Evolutionary conservation across 2,329 filamentous ascomycete species (phyloP).

Genomic region (Clarireedia homoeocarpa): DNA sequence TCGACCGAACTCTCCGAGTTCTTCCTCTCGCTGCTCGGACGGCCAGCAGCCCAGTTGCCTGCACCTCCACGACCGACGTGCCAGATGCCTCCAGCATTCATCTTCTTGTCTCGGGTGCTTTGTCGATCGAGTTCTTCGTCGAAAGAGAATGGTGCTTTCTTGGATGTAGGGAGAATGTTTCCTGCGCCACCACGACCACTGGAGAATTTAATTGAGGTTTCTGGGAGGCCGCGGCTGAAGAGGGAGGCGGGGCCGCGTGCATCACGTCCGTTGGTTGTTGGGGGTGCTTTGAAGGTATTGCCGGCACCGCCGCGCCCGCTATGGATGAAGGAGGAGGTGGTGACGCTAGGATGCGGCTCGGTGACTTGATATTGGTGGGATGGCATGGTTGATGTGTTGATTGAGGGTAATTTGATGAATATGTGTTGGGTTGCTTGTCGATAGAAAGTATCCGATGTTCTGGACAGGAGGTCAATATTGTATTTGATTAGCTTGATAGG

Average conservation of each 20-base stretch:
- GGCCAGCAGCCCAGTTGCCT: conserved; percentile 18
- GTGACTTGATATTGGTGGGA: conserved; percentile 22
- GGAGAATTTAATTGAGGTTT: conserved; percentile 22
- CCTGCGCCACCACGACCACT: conserved; percentile 28
- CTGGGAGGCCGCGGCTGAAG: conserved; percentile 22
- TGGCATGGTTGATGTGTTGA: conserved; percentile 12
- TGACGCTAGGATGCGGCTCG: conserved; percentile 27
- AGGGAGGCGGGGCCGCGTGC: conserved; percentile 25
- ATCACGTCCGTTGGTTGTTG: conserved; percentile 19
- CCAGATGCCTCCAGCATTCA: conserved; percentile 20
- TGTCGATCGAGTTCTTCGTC: conserved; percentile 28
- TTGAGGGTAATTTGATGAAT: not conserved
- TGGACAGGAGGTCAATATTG: not conserved
- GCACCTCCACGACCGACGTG: conserved; percentile 28
- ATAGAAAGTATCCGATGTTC: not conserved
- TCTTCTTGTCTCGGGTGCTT: conserved; percentile 22
- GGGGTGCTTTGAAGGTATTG: conserved; percentile 27
- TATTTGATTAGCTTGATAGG: not conserved
- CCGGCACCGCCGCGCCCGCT: conserved; percentile 28
- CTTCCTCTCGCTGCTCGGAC: conserved; percentile 2
- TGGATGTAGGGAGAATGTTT: conserved; percentile 24
- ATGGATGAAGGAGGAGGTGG: conserved; percentile 21
- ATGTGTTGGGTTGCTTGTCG: not conserved
- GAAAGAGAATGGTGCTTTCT: conserved; percentile 28
- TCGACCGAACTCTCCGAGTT: not conserved